Evolutionary conservation across 345 rosid species (phyloP), one percentile per base, ranked within the genome.

Genomic region (Euphorbia pulcherrima): DNA sequence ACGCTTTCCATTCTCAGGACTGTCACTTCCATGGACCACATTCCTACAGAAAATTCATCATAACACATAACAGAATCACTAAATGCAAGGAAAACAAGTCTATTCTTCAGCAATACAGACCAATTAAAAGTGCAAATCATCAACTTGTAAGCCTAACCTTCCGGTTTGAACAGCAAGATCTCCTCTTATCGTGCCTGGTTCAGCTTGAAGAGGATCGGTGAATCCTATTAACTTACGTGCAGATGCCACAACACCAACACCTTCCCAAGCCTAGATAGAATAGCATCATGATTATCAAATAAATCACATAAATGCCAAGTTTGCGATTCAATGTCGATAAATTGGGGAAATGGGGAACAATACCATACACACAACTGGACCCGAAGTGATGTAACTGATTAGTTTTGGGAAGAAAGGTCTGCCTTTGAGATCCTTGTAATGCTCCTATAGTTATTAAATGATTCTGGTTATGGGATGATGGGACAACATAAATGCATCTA

Each of bases 361-460:
- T 85, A 91, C 99, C 99, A 94, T 91, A 75, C 96, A 90, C 64
- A 91, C 87, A 71, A 94, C 97, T 2, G 99, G 97, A 24, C 99
- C 97, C 29, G 99, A 90, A 59, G 97, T 89, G 67, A 94, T 91
- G 77, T 94, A 94, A 41, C 78, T 84, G 3, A 91, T 85, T 74
- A 94, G 76, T 66, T 74, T 84, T 47, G 96, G 92, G 77, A 87
- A 90, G 84, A 94, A 94, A n/a, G 96, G 70, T 71, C 85, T 94
- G 58, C 90, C 72, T 61, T 80, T 80, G 68, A 94, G 97, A 85
- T 94, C 97, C 75, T 89, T 90, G 60, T 94, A 94, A 67, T 94
- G 99, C 67, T 91, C 97, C 99, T 94, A 77, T 7, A 64, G 72
- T 56, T 41, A 68, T 10, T 47, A 21, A 23, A 48, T 35, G 41